These are phyloP conservation scores for Pythium apleroticum DNA, from an alignment of 352 stramenopile species.

Conservation along the genomic window DNA sequence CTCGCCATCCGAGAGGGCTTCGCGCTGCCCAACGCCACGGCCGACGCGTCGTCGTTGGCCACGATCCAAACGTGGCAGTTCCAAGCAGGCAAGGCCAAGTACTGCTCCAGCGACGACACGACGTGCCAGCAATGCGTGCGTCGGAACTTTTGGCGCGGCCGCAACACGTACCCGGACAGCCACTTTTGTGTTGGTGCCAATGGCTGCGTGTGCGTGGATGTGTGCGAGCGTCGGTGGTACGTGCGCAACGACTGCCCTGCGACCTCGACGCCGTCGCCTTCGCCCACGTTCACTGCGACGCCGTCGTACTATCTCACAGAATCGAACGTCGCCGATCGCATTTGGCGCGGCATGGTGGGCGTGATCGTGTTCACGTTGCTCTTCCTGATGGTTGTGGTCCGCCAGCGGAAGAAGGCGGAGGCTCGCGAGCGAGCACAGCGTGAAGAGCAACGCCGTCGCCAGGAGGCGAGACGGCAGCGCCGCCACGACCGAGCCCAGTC, in stretches of 20 bases:
- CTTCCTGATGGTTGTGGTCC: slow-evolving; percentile 2
- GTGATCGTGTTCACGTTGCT: slow-evolving; percentile 17
- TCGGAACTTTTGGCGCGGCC: slow-evolving; percentile 19
- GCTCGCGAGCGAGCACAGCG: not conserved
- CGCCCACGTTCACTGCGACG: not conserved
- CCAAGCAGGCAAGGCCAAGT: slow-evolving; percentile 14
- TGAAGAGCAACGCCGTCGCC: slow-evolving; percentile 2
- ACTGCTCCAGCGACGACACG: slow-evolving; percentile 16
- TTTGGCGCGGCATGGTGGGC: slow-evolving; percentile 21
- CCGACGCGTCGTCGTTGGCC: not conserved
- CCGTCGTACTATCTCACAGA: not conserved
- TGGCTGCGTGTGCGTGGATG: slow-evolving; percentile 23
- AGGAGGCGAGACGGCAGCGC: slow-evolving; percentile 10
- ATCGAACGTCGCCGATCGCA: slow-evolving; percentile 5
- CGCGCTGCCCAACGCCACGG: slow-evolving; percentile 21
- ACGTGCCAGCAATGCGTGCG: slow-evolving; percentile 7
- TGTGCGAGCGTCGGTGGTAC: slow-evolving; percentile 23
- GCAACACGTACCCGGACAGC: slow-evolving; percentile 16
- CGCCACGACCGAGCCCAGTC: slow-evolving; percentile 3
- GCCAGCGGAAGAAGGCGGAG: slow-evolving; percentile 9
- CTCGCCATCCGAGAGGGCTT: slow-evolving; percentile 5
- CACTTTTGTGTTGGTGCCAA: slow-evolving; percentile 16
- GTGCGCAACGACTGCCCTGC: slow-evolving; percentile 14
- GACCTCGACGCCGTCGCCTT: not conserved
- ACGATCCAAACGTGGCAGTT: slow-evolving; percentile 19